These are phyloP conservation scores for Cyberlindnera lachancei DNA, from an alignment of 805 yeast species.

Conservation along the genomic window DNA sequence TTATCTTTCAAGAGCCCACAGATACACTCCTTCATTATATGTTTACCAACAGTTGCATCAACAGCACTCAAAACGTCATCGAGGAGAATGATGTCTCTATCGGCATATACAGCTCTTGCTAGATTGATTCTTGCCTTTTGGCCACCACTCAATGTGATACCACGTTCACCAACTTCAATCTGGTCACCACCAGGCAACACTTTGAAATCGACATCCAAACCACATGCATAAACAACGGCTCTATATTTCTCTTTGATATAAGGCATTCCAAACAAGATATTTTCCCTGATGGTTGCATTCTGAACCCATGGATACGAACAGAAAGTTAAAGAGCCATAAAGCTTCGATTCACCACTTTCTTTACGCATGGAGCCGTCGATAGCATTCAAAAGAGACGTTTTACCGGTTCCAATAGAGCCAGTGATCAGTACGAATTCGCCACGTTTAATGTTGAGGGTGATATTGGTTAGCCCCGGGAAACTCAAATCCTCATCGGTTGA, in stretches of 20 bases:
- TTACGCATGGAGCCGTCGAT: constrained; percentile 65
- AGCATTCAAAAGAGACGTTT: constrained; percentile 64
- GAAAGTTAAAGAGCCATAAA: constrained; percentile 44
- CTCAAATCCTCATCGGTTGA: constrained; percentile 18
- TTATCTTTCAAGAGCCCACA: constrained; percentile 45
- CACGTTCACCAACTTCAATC: constrained; percentile 81
- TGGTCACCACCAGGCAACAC: constrained; percentile 66
- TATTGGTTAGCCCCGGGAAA: constrained; percentile 35
- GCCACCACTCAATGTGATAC: constrained; percentile 83
- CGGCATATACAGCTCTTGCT: constrained; percentile 73
- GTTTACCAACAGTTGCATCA: constrained; percentile 81
- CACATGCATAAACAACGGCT: constrained; percentile 55
- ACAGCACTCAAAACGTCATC: constrained; percentile 84
- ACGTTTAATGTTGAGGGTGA: constrained; percentile 45
- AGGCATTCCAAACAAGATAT: constrained; percentile 60
- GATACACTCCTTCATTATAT: constrained; percentile 64
- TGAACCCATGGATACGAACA: constrained; percentile 81
- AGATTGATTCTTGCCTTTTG: constrained; percentile 77
- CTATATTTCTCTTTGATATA: constrained; percentile 45
- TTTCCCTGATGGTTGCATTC: constrained; percentile 69
- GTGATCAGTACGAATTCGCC: constrained; percentile 72
- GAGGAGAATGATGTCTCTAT: constrained; percentile 56
- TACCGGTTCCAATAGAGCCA: constrained; percentile 80
- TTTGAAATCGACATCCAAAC: constrained; percentile 56
- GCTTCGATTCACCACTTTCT: constrained; percentile 40